Evolutionary conservation across 768 basidiomycete genomes (phyloP), one percentile per base, ranked within the genome.

Genomic region (Lactarius trivialis): DNA sequence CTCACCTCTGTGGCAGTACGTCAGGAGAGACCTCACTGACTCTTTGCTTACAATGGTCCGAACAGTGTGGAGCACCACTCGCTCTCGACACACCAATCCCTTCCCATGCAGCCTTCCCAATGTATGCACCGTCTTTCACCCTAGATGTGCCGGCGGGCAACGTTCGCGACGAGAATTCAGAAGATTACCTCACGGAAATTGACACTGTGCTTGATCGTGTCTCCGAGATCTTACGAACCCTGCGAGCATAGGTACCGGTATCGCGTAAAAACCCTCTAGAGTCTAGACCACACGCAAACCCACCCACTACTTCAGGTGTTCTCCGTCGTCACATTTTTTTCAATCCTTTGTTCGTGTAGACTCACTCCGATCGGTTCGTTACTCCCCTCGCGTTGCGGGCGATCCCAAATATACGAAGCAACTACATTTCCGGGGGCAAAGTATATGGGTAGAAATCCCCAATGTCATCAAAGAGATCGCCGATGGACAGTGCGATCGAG

Each of bases 111-210:
- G 79, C 78, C 2, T 93, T 91, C 68, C 85, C 86, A 0, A 68
- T 81, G 19, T 95, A 92, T 69, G 85, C 78, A 11, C 93, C 92
- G 0, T 88, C 88, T 0, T 95, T 94, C 70, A 87, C 83, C 1
- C 77, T 95, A 30, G 89, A 91, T 63, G 83, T 94, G 1, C 81
- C 84, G 0, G 71, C 79, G 36, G 90, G 91, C 5, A 88, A 83
- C 62, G 86, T 86, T 81, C 80, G 76, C 60, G 91, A 95, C 64
- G 79, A 82, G 51, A 95, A 95, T 69, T 79, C 80, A 0, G 75
- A 81, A 0, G 82, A 81, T 17, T 84, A 89, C 67, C 67, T 90
- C 17, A 60, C 66, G 8, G 67, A 69, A 11, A 70, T 89, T 3
- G 77, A 82, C 67, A 55, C 64, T 12, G 52, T 59, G 4, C 72